Evolutionary conservation across 2,329 filamentous ascomycete species (phyloP), one percentile per base, ranked within the genome.

Genomic region (Aspergillus puulaauensis): DNA sequence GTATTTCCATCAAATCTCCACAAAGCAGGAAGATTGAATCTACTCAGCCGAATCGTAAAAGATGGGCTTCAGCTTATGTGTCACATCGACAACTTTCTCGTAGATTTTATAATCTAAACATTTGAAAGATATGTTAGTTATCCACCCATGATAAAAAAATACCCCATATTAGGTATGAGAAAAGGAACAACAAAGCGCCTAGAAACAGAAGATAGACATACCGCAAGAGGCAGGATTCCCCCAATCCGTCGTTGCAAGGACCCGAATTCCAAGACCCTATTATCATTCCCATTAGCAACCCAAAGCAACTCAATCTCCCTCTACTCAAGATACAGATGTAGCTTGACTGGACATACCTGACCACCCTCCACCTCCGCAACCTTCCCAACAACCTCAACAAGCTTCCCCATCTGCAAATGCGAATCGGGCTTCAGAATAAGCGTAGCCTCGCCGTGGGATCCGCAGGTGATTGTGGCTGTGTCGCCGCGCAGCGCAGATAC

Each of bases 401-500:
- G 58, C 58, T 73, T 75, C 5, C 76, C 75, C 68, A 78, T 73
- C 58, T 77, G 76, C 33, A 79, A 58, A 63, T 76, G 76, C 50
- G 73, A 75, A 61, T 76, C 73, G 27, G 88, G 82, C 71, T 90
- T 92, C 64, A 98, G 74, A 17, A 89, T 78, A 2, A 91, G 81
- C 0, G 87, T 90, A 24, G 97, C 84, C 21, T 86, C 83, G 0
- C 93, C 93, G 24, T 86, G 70, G 24, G 63, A 66, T 3, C 81
- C 88, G 6, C 91, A 88, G 57, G 96, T 91, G 31, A 98, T 83
- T 6, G 86, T 86, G 0, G 92, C 93, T 51, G 85, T 83, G 52
- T 95, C 90, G 64, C 93, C 93, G 52, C 88, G 87, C 23, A 98
- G 81, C 68, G 95, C 88, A 4, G 85, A 84, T 47, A 98, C 92